These are phyloP conservation scores for Tolypocladium tundrense DNA, from an alignment of 2,329 filamentous ascomycete genomes.

Conservation along the genomic window DNA sequence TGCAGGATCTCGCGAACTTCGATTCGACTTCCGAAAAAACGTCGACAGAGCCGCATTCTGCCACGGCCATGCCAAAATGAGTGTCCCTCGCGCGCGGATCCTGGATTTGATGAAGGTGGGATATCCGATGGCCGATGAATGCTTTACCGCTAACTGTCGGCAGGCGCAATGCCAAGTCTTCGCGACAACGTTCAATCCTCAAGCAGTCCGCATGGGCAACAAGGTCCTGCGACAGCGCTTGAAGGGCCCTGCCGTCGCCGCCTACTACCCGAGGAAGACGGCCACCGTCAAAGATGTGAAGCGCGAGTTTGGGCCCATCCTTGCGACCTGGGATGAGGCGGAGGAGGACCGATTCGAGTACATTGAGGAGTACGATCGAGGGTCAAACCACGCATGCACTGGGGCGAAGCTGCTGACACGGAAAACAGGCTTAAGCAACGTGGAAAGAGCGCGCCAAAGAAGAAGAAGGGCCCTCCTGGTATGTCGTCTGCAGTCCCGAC, in stretches of 20 bases:
- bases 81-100: conserved; percentile 50
- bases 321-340: conserved; percentile 61
- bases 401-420: conserved; percentile 16
- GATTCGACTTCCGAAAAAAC: conserved; percentile 15
- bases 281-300: conserved; percentile 65
- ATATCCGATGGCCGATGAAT: not conserved
- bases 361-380: conserved; percentile 48
- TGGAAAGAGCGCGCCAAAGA: conserved; percentile 82
- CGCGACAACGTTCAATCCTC: conserved; percentile 81
- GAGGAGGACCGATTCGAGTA: conserved; percentile 74
- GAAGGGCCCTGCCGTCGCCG: conserved; percentile 67
- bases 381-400: not conserved
- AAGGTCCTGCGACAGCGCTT: conserved; percentile 85
- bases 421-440: conserved; percentile 55
- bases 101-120: conserved; percentile 71
- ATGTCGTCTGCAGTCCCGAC: conserved; percentile 6
- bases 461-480: conserved; percentile 55
- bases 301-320: conserved; percentile 53
- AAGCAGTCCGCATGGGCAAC: conserved; percentile 73
- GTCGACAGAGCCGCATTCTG: conserved; percentile 10
- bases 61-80: conserved; percentile 38
- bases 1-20: conserved; percentile 7
- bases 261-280: conserved; percentile 78
- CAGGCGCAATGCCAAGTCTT: conserved; percentile 90
- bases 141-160: conserved; percentile 10